Conservation (phyloP, 2,329 filamentous ascomycete species). For the Parascedosporium putredinis region DNA sequence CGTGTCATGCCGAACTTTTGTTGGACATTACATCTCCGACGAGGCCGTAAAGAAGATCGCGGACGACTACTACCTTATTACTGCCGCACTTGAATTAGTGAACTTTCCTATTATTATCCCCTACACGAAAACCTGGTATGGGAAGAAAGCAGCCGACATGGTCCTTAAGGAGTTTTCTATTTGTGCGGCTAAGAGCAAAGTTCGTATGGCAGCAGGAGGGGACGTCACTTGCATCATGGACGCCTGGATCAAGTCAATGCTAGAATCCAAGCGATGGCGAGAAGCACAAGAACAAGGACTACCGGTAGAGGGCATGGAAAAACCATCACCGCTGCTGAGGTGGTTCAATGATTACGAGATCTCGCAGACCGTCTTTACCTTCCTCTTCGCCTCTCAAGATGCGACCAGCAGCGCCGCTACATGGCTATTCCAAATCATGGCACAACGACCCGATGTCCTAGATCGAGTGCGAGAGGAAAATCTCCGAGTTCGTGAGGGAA, state of each 20-base stretch:
- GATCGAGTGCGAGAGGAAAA: slow-evolving; percentile 91
- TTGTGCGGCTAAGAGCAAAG: slow-evolving; percentile 88
- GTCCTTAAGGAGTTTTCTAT: slow-evolving; percentile 81
- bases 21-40: slow-evolving; percentile 88
- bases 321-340: slow-evolving; percentile 73
- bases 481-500: slow-evolving; percentile 61
- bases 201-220: slow-evolving; percentile 80
- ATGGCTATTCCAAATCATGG: slow-evolving; percentile 91
- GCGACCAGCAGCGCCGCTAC: slow-evolving; percentile 88
- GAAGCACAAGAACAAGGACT: slow-evolving; percentile 66
- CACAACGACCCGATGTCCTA: slow-evolving; percentile 85
- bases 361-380: slow-evolving; percentile 86
- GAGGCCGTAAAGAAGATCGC: slow-evolving; percentile 88
- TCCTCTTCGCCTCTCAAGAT: slow-evolving; percentile 95
- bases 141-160: slow-evolving; percentile 91
- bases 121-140: slow-evolving; percentile 93
- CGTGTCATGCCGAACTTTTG: slow-evolving; percentile 91
- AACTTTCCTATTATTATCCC: slow-evolving; percentile 97
- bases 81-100: slow-evolving; percentile 88
- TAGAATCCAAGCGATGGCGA: slow-evolving; percentile 73
- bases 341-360: slow-evolving; percentile 89
- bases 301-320: slow-evolving; percentile 57
- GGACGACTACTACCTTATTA: slow-evolving; percentile 95
- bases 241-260: slow-evolving; percentile 81
- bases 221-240: slow-evolving; percentile 90